Evolutionary conservation across 1,139 yeast species (phyloP).

Genomic region (Pneumocystis wakefieldiae): DNA sequence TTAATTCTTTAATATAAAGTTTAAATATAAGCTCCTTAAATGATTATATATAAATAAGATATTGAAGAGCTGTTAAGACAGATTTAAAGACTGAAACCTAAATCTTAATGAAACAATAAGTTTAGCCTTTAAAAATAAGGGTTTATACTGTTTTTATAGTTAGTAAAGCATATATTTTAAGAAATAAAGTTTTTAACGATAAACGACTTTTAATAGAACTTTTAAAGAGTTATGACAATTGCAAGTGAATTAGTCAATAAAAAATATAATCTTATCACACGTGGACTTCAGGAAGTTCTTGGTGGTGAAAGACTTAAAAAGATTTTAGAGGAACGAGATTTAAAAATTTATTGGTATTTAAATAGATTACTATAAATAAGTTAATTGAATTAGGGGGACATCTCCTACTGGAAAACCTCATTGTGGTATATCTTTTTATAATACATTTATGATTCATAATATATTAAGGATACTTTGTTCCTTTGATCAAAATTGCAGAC

Average conservation of each 20-base stretch:
- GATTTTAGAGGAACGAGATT: conserved; percentile 66
- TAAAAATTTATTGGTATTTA: conserved; percentile 65
- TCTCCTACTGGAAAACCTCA: conserved; percentile 97
- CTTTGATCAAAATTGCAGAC: conserved; percentile 93
- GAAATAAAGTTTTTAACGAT: not conserved
- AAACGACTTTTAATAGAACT: not conserved
- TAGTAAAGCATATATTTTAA: no score
- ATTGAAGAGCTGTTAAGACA: no score
- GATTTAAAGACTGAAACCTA: no score
- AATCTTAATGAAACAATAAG: no score
- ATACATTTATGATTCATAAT: not conserved
- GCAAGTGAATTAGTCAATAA: conserved; percentile 17
- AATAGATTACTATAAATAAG: conserved; percentile 28
- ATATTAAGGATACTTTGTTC: conserved; percentile 60
- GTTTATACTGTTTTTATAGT: no score
- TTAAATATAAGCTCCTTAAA: not conserved
- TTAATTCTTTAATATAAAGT: not conserved
- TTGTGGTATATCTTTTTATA: conserved; percentile 35
- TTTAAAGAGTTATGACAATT: not conserved
- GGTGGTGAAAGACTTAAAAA: conserved; percentile 79
- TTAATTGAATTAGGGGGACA: conserved; percentile 25
- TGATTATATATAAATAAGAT: not conserved
- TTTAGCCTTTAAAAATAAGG: no score
- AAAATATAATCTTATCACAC: conserved; percentile 64
- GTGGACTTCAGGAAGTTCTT: conserved; percentile 79